Conservation (phyloP, 1,139 yeast genomes). For the Meyerozyma guilliermondii region DNA sequence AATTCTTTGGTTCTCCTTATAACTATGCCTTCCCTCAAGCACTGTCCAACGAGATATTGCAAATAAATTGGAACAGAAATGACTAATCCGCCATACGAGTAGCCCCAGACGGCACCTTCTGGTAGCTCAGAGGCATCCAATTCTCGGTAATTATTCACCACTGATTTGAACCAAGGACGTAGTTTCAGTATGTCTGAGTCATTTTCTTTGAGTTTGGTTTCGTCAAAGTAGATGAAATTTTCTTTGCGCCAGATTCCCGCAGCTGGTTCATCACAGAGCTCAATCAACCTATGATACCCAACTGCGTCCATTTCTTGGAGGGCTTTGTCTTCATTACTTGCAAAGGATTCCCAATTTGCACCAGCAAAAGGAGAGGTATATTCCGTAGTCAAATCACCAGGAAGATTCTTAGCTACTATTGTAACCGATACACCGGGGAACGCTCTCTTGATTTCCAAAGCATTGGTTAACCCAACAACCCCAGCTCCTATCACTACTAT, state of each 20-base stretch:
- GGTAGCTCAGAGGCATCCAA: constrained; percentile 26
- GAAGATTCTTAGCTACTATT: constrained; percentile 30
- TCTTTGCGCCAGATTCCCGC: constrained; percentile 40
- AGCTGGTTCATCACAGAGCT: constrained; percentile 39
- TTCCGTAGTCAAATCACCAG: constrained; percentile 33
- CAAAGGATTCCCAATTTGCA: constrained; percentile 46
- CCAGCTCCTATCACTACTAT: constrained; percentile 39
- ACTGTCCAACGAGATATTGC: constrained; percentile 36
- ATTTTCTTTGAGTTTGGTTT: constrained; percentile 15
- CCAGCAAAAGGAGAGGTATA: constrained; percentile 43
- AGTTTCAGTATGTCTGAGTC: constrained; percentile 12
- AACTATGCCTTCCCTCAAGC: constrained; percentile 31
- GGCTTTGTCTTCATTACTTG: constrained; percentile 22
- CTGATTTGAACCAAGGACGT: constrained; percentile 43
- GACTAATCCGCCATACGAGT: constrained; percentile 42
- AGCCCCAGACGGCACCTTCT: constrained; percentile 32
- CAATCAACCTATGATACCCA: constrained; percentile 35
- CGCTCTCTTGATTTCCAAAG: constrained; percentile 16
- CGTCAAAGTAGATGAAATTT: constrained; percentile 26
- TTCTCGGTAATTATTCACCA: constrained; percentile 29
- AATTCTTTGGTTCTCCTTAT: constrained; percentile 22
- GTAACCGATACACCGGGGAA: constrained; percentile 21
- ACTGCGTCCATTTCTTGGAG: constrained; percentile 34
- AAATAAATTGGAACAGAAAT: constrained; percentile 48
- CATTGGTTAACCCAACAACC: constrained; percentile 37